A percentile compares a stretch with the other conserved stretches of the same genome.
Conservation (phyloP, 2,329 filamentous ascomycete genomes). For the Septoria petroselini region DNA sequence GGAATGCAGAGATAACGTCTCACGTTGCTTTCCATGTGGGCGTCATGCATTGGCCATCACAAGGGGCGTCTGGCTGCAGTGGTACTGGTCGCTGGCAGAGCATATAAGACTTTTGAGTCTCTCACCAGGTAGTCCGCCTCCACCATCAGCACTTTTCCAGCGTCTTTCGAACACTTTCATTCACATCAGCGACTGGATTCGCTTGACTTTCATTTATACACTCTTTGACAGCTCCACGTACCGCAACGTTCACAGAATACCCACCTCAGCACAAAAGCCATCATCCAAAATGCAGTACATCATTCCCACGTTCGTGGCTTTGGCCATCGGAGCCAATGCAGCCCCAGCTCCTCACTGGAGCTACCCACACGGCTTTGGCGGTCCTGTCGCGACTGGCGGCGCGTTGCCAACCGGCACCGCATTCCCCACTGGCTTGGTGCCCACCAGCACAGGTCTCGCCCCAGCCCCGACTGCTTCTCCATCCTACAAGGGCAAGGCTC, state of each 20-base stretch:
- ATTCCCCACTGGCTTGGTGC: constrained; percentile 14
- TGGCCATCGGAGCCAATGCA: constrained; percentile 20
- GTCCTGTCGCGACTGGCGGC: background rate
- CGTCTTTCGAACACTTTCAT: constrained; percentile 7
- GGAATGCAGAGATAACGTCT: background rate
- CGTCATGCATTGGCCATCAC: no score
- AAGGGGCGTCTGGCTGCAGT: background rate
- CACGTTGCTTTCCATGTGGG: background rate
- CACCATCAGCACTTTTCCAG: constrained; percentile 2
- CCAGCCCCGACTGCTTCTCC: constrained; percentile 12
- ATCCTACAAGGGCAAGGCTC: background rate
- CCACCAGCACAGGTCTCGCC: constrained; percentile 13
- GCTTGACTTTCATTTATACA: constrained; percentile 13
- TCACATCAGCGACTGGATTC: constrained; percentile 20
- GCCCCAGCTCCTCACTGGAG: constrained; percentile 17
- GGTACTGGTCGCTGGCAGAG: background rate
- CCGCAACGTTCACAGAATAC: background rate
- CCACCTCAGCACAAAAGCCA: constrained; percentile 1
- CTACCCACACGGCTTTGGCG: constrained; percentile 10
- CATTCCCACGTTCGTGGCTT: constrained; percentile 18
- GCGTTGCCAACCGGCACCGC: background rate
- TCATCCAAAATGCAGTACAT: constrained; percentile 21
- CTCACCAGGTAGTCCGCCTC: background rate
- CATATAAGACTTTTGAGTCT: constrained; percentile 6
- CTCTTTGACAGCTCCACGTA: background rate